A percentile compares a stretch with the other conserved stretches of the same genome.
Evolutionary conservation across 306 rosid species (phyloP).

Genomic region (Senna siamea): DNA sequence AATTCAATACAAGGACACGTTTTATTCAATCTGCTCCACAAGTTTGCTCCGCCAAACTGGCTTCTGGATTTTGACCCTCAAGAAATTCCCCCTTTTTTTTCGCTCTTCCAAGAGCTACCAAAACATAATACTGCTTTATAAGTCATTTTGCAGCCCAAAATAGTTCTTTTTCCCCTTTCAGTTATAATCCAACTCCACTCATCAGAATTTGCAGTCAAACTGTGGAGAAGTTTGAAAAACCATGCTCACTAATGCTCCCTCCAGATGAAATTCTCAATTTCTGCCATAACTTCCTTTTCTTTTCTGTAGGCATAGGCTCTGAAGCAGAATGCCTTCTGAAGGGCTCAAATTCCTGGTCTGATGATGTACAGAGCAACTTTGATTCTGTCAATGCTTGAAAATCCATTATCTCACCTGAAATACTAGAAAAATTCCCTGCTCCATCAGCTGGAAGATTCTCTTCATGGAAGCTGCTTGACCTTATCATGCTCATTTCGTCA

Average conservation of each 20-base stretch:
- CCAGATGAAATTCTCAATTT: constrained; percentile 66
- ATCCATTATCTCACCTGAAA: constrained; percentile 36
- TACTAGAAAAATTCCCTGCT: constrained; percentile 37
- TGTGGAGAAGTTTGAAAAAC: constrained; percentile 47
- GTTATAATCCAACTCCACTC: constrained; percentile 22
- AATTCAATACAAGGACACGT: background rate
- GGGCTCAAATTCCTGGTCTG: constrained; percentile 68
- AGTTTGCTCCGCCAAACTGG: background rate
- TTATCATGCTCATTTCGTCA: constrained; percentile 57
- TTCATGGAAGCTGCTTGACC: constrained; percentile 54
- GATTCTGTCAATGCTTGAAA: constrained; percentile 52
- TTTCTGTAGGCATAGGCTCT: constrained; percentile 62
- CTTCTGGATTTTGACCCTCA: constrained; percentile 6
- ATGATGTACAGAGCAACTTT: constrained; percentile 53
- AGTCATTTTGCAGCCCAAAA: background rate
- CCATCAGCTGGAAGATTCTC: constrained; percentile 44
- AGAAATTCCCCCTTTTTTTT: background rate
- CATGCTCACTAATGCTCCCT: constrained; percentile 86
- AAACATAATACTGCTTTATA: no score
- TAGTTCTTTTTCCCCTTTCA: background rate
- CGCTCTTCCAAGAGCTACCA: no score
- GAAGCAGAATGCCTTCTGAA: constrained; percentile 76
- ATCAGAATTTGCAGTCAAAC: constrained; percentile 7
- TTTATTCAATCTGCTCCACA: constrained; percentile 30
- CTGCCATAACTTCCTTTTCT: constrained; percentile 67